Evolutionary conservation across 352 stramenopile genomes (phyloP), one percentile per base, ranked within the genome.

Genomic region (Thalassiosira delicatula): DNA sequence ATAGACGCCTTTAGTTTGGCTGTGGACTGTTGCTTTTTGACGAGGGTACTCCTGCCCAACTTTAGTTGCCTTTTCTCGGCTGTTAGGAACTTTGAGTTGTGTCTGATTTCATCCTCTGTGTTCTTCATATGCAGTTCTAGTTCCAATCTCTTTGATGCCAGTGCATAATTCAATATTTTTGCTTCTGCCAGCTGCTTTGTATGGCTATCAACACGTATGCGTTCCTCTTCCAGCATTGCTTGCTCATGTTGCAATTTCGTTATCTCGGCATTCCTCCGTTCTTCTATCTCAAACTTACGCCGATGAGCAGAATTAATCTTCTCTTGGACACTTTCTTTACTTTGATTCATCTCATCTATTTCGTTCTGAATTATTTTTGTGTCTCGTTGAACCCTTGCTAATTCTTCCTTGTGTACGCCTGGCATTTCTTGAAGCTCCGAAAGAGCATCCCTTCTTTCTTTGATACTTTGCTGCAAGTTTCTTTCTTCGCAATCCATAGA

Each of bases 1-100:
- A 76, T 49, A 2, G 56, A 70, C n/a, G 62, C 21, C 62, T 81
- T 79, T 11, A 81, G 14, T 37, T 77, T 80, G 8, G 53, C n/a
- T 57, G 35, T 76, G 17, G 35, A 9, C 17, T 76, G 62, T 19
- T 66, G 63, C 30, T 77, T 85, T 53, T 85, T 85, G 0, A 70
- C 29, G 9, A 85, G 70, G 0, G 42, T n/a, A 44, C 27, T 63
- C 46, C 77, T 85, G 7, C 17, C 62, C n/a, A 70, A 30, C 23
- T 71, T 72, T n/a, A 85, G 5, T 53, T 80, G 70, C 33, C 63
- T 60, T 8, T 70, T 81, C 21, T 85, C 78, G 14, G 60, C 61
- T 30, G 60, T 68, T 17, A 73, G 49, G 25, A 84, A 33, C 8
- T 59, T 63, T 53, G 51, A 37, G 44, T 78, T 72, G 32, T 77